Base-by-base conservation (phyloP, 139 green algal species). In the Monoraphidium neglectum region DNA sequence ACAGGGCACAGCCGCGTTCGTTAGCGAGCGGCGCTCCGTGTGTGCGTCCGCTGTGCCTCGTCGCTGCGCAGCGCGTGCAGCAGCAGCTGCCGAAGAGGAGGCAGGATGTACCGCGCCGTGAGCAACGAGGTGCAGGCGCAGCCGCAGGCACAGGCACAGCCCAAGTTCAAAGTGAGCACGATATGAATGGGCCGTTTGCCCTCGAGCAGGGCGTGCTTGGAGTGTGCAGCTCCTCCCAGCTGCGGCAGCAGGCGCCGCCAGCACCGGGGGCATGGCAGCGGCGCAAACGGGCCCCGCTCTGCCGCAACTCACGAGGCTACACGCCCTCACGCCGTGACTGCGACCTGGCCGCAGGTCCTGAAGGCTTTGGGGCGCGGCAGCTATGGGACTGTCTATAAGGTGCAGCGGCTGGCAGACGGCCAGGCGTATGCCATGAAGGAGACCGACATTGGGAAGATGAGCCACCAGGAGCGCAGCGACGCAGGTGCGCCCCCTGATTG, bases 351-450 rank as follows among this genome's bases (percentile, higher is more conserved):
- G 6, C 75, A 90, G 77, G 82, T 92, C 8, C 84, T 87, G 46
- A 90, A 90, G 76, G 81, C 87, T 18, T 68, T 92, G 49, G 87
- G 87, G 28, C 89, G 88, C 60, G 87, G 87, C 28, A 82, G 62
- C 69, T 92, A 92, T 80, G 87, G 87, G 68, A 84, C 67, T 1
- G 87, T 89, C 49, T 90, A 89, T 64, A 65, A 77, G 38, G 76
- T 80, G 8, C 81, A 86, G 70, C 59, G 76, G 1, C 49, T 80
- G 12, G 82, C 75, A 18, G 87, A 92, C 43, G 82, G 77, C 33
- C 77, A 77, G 23, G 76, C 86, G 24, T 92, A 92, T 43, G 87
- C 87, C 26, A 57, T 92, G 47, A 92, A 92, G 71, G 84, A 92
- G 77, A 88, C 81, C 35, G 87, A 93, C 84, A 78, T 91, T 8